These are phyloP conservation scores for Sporothrix luriei DNA, from an alignment of 2,329 filamentous ascomycete species.

Conservation along the genomic window DNA sequence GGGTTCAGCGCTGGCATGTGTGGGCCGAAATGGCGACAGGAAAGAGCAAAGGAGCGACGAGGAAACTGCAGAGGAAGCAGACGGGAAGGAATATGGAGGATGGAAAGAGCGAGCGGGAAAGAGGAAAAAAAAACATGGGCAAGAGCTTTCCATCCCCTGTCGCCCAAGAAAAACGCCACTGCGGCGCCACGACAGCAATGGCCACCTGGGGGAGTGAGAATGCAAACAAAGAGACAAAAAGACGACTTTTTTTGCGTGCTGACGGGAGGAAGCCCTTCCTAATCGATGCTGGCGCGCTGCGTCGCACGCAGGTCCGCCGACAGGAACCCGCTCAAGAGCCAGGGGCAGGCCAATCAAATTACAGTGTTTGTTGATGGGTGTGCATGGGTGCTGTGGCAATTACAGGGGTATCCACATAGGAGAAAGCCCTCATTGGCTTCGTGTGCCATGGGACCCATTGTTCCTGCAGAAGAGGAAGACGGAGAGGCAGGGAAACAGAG, in stretches of 20 bases:
- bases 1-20: not conserved
- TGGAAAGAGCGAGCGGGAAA: not conserved
- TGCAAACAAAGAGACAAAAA: not conserved
- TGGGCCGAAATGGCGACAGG: conserved; percentile 14
- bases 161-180: conserved; percentile 1
- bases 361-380: not conserved
- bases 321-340: conserved; percentile 4
- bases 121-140: not conserved
- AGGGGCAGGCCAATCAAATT: conserved; percentile 28
- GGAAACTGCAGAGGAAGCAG: not conserved
- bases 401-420: conserved; percentile 18
- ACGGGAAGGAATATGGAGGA: not conserved
- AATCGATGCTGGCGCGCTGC: conserved; percentile 24
- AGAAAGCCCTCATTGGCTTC: not conserved
- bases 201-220: not conserved
- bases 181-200: conserved; percentile 24
- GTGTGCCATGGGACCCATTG: not conserved
- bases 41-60: not conserved
- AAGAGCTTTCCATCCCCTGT: not conserved
- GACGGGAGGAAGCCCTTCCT: not conserved
- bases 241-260: not conserved
- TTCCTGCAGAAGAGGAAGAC: conserved; percentile 14
- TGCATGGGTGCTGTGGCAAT: conserved; percentile 19
- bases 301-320: conserved; percentile 22
- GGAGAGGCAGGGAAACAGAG: not conserved